A percentile compares a stretch with the other conserved stretches of the same genome.
phyloP scores from a whole-genome alignment of 495 filamentous ascomycete genomes.

The Xylaria palmicola region DNA sequence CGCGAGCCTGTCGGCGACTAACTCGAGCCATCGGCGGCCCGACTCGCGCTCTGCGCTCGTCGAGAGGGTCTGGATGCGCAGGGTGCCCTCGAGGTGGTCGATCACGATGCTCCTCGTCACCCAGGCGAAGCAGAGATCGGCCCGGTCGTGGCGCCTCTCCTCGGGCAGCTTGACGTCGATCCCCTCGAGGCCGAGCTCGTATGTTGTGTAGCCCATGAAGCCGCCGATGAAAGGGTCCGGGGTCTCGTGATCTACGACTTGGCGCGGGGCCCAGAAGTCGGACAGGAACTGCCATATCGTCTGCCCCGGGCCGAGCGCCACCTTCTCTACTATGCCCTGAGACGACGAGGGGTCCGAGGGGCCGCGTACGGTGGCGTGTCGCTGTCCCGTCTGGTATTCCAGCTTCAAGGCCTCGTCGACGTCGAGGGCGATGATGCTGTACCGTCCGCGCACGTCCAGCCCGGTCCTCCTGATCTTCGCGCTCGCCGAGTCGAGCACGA shows the following conservation, averaged over 20 bases:
- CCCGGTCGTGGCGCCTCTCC: constrained; percentile 45
- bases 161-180: constrained; percentile 47
- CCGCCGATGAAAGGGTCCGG: constrained; percentile 78
- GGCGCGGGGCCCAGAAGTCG: constrained; percentile 54
- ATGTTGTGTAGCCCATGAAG: constrained; percentile 85
- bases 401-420: constrained; percentile 50
- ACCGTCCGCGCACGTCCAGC: constrained; percentile 55
- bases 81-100: constrained; percentile 60
- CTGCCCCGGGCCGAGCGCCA: constrained; percentile 33
- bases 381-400: constrained; percentile 50
- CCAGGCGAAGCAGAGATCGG: constrained; percentile 77
- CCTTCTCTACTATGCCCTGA: constrained; percentile 18
- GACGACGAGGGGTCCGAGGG: constrained; percentile 6
- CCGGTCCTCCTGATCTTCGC: constrained; percentile 35
- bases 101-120: constrained; percentile 77
- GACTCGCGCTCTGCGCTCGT: constrained; percentile 31
- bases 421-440: constrained; percentile 67
- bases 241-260: constrained; percentile 34
- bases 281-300: constrained; percentile 58
- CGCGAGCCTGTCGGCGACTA: constrained; percentile 31
- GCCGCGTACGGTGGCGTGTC: constrained; percentile 30
- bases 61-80: constrained; percentile 66
- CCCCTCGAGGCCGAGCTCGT: constrained; percentile 74
- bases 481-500: constrained; percentile 57
- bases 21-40: constrained; percentile 35